phyloP scores from a whole-genome alignment of 148 eudicot species.

The Linanthus parryae region DNA sequence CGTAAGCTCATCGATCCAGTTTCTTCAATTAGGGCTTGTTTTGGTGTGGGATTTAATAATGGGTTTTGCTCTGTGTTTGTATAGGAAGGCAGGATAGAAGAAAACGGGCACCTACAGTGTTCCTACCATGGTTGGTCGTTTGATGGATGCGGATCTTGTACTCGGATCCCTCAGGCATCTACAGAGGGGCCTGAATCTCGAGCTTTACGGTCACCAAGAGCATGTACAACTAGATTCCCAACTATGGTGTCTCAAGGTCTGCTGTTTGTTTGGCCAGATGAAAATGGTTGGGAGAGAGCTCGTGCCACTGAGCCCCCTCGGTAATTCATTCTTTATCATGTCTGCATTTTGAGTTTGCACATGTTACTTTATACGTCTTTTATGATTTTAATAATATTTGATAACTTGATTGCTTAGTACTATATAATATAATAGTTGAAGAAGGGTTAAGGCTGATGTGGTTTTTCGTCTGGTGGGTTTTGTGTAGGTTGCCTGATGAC shows the following conservation, averaged over 20 bases:
- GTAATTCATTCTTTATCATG: conserved; percentile 28
- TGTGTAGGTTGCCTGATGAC: conserved; percentile 88
- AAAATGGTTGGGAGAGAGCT: conserved; percentile 91
- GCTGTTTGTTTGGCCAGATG: conserved; percentile 99
- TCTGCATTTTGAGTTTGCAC: background rate
- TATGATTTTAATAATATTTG: background rate
- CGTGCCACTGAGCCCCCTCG: conserved; percentile 60
- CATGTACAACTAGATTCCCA: conserved; percentile 79
- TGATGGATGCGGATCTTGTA: conserved; percentile 72
- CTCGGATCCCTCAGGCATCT: conserved; percentile 83
- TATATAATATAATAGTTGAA: background rate
- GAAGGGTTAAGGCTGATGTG: conserved; percentile 9
- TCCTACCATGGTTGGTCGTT: conserved; percentile 99
- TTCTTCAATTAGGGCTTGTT: conserved; percentile 1
- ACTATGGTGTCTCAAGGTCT: conserved; percentile 93
- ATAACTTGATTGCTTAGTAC: background rate
- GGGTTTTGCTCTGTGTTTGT: conserved; percentile 4
- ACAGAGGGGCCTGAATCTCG: conserved; percentile 82
- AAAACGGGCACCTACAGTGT: conserved; percentile 93
- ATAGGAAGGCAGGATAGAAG: conserved; percentile 97
- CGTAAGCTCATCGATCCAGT: conserved; percentile 22
- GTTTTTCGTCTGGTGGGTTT: conserved; percentile 8
- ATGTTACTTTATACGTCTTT: conserved; percentile 1
- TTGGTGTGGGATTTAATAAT: background rate
- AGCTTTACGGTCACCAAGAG: conserved; percentile 72